Evolutionary conservation across 2,329 filamentous ascomycete species (phyloP).

Genomic region (Pseudogymnoascus sp.): DNA sequence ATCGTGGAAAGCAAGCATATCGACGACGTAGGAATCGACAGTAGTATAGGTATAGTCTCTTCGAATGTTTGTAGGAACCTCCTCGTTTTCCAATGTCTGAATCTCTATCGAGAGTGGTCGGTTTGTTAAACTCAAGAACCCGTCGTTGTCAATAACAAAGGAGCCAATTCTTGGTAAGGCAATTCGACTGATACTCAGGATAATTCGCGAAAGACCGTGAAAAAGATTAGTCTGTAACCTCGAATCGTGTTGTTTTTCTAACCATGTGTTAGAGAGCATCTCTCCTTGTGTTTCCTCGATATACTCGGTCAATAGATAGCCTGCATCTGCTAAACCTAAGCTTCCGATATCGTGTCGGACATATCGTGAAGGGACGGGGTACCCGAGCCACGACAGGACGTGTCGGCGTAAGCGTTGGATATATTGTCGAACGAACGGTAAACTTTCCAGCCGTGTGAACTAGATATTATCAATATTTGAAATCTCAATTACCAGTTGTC

Average conservation of each 20-base stretch:
- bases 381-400: too few species aligned
- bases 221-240: too few species aligned
- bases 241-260: too few species aligned
- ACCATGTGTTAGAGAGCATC: too few species aligned
- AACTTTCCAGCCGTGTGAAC: background rate
- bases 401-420: too few species aligned
- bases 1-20: slow-evolving; percentile 31
- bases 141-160: slow-evolving; percentile 24
- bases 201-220: too few species aligned
- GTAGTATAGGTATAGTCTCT: slow-evolving; percentile 27
- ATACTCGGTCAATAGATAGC: too few species aligned
- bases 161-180: slow-evolving; percentile 32
- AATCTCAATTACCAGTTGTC: background rate
- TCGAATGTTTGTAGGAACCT: slow-evolving; percentile 28
- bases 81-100: slow-evolving; percentile 30
- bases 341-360: slow-evolving; percentile 13
- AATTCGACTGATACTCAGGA: too few species aligned
- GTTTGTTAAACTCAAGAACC: slow-evolving; percentile 28
- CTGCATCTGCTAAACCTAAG: too few species aligned
- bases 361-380: slow-evolving; percentile 21
- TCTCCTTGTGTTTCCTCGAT: too few species aligned
- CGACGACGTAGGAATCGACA: slow-evolving; percentile 25
- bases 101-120: slow-evolving; percentile 30
- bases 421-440: background rate
- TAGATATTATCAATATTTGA: background rate